Evolutionary conservation across 2,329 filamentous ascomycete species (phyloP).

Genomic region (Pestalotiopsis sp.): DNA sequence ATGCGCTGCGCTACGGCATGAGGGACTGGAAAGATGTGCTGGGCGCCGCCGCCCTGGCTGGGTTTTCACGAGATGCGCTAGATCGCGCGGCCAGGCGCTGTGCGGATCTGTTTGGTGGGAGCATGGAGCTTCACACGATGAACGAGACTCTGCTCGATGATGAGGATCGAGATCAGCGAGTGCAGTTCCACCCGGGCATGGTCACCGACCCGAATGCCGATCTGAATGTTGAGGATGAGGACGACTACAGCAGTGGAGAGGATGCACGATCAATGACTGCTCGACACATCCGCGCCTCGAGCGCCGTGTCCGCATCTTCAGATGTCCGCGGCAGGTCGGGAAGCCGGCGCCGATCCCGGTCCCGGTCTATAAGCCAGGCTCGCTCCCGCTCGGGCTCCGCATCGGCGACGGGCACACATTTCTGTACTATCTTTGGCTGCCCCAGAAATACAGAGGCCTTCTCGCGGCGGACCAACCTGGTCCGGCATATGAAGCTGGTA

Average conservation of each 20-base stretch:
- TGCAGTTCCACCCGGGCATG: slow-evolving; percentile 31
- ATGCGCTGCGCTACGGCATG: slow-evolving; percentile 31
- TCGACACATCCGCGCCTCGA: slow-evolving; percentile 11
- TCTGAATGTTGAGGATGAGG: slow-evolving; percentile 13
- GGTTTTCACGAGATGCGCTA: slow-evolving; percentile 67
- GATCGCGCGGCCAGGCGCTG: slow-evolving; percentile 74
- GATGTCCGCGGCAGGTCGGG: slow-evolving; percentile 11
- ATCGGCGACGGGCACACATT: slow-evolving; percentile 22
- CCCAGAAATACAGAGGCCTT: slow-evolving; percentile 37
- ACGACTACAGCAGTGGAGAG: slow-evolving; percentile 13
- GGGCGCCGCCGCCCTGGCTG: slow-evolving; percentile 73
- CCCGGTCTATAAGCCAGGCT: background rate
- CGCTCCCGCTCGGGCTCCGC: slow-evolving; percentile 23
- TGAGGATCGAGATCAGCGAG: slow-evolving; percentile 15
- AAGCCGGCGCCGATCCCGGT: slow-evolving; percentile 2
- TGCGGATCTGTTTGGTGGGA: slow-evolving; percentile 71
- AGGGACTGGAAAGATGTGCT: slow-evolving; percentile 87
- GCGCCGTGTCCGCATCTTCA: slow-evolving; percentile 13
- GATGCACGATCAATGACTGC: background rate
- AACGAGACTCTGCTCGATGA: slow-evolving; percentile 31
- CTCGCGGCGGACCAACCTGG: slow-evolving; percentile 33
- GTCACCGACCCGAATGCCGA: background rate
- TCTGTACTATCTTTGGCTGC: slow-evolving; percentile 40
- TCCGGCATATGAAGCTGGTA: slow-evolving; percentile 44
- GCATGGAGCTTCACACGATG: slow-evolving; percentile 65